Percentiles rank a stretch among this genome's conserved stretches.
Conservation (phyloP, 148 eudicot genomes). For the Rheum nobile region DNA sequence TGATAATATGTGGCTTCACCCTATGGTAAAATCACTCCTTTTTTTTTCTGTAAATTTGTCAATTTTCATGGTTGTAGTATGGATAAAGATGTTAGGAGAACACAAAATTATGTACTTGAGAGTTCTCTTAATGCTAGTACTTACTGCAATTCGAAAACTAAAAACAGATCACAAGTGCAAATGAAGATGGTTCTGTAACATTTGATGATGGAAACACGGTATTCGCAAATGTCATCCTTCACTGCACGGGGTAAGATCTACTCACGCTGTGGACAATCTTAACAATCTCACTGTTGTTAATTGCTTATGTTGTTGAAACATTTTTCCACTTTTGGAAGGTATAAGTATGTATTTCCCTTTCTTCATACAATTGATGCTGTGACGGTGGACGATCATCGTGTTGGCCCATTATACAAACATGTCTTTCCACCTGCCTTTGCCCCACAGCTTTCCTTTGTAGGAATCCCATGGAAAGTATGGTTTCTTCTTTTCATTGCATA, state of each 20-base stretch:
- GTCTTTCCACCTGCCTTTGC: constrained; percentile 29
- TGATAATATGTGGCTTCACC: constrained; percentile 13
- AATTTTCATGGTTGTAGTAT: too few species aligned
- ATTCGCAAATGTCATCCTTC: constrained; percentile 23
- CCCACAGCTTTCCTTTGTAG: constrained; percentile 28
- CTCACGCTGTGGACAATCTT: background rate
- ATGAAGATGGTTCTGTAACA: constrained; percentile 24
- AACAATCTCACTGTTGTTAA: too few species aligned
- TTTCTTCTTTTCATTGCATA: background rate
- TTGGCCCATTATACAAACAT: constrained; percentile 44
- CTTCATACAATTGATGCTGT: constrained; percentile 26
- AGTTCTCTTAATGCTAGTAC: too few species aligned
- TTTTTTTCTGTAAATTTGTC: background rate
- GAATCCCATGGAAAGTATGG: constrained; percentile 15
- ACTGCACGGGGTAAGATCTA: constrained; percentile 35
- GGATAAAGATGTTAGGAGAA: background rate
- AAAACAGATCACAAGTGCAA: constrained; percentile 15
- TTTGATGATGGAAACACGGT: constrained; percentile 28
- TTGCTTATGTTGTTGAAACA: background rate
- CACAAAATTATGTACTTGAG: background rate
- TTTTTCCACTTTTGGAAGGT: constrained; percentile 13
- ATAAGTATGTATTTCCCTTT: constrained; percentile 24
- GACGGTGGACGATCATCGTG: constrained; percentile 27
- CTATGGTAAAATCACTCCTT: background rate
- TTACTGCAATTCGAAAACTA: background rate